Percentiles rank a stretch among this genome's conserved stretches.
These are phyloP conservation scores for Saccharomycopsis hybrid DNA, from an alignment of 1,139 yeast genomes.

Conservation along the genomic window DNA sequence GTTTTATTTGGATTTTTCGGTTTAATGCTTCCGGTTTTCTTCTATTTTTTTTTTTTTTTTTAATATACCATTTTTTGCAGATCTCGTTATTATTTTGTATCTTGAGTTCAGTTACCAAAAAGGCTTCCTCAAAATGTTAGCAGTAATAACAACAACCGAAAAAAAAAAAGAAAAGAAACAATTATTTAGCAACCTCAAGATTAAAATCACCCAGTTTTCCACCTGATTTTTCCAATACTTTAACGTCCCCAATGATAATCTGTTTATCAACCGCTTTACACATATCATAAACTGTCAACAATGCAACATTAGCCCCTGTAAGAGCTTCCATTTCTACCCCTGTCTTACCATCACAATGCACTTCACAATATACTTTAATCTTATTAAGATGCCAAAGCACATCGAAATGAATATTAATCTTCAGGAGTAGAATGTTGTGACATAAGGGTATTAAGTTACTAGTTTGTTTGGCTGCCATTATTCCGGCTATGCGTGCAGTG, in stretches of 20 bases:
- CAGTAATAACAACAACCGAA: no score
- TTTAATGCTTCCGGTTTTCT: no score
- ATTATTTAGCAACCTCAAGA: no score
- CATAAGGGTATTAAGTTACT: slow-evolving; percentile 41
- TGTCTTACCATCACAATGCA: slow-evolving; percentile 41
- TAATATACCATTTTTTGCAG: no score
- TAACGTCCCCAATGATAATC: slow-evolving; percentile 35
- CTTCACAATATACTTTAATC: slow-evolving; percentile 31
- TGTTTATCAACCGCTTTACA: slow-evolving; percentile 46
- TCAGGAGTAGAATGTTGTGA: slow-evolving; percentile 39
- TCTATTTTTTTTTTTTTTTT: no score
- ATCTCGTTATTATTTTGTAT: no score
- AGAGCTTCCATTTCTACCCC: slow-evolving; percentile 54
- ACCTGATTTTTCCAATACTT: slow-evolving; percentile 36
- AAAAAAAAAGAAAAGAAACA: no score
- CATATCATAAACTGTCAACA: slow-evolving; percentile 47
- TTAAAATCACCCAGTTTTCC: slow-evolving; percentile 30
- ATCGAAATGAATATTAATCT: slow-evolving; percentile 30
- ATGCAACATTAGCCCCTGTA: slow-evolving; percentile 36
- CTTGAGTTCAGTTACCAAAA: no score
- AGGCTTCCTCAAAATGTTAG: no score
- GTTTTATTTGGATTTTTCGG: no score
- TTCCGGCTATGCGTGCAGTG: slow-evolving; percentile 42
- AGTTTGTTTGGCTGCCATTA: slow-evolving; percentile 43
- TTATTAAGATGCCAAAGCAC: slow-evolving; percentile 22